These are phyloP conservation scores for Penstemon barbatus DNA, from an alignment of 257 asterid species.

Conservation along the genomic window DNA sequence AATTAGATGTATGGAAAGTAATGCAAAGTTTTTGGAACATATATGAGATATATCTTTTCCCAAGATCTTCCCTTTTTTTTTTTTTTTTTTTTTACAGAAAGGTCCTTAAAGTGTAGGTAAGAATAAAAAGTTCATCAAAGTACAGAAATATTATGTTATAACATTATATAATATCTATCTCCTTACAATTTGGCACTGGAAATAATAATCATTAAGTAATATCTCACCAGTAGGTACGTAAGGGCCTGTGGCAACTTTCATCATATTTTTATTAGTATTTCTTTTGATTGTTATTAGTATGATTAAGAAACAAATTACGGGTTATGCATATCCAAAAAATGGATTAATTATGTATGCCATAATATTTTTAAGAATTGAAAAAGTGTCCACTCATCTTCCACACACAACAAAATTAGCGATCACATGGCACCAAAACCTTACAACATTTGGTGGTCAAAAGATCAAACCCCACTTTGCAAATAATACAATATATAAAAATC, in stretches of 20 bases:
- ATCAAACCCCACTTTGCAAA: slow-evolving; percentile 36
- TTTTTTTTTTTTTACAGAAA: slow-evolving; percentile 22
- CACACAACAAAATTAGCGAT: slow-evolving; percentile 37
- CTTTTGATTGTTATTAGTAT: not conserved
- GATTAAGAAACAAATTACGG: not conserved
- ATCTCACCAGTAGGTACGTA: slow-evolving; percentile 2
- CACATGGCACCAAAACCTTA: slow-evolving; percentile 45
- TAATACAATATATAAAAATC: slow-evolving; percentile 27
- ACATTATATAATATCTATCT: not conserved
- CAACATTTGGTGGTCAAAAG: slow-evolving; percentile 46
- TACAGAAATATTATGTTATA: not conserved
- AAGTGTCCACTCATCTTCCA: slow-evolving; percentile 77
- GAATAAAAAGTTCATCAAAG: slow-evolving; percentile 13
- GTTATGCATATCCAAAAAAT: too few relatives aligned
- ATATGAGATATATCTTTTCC: not conserved
- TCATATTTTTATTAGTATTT: slow-evolving; percentile 9
- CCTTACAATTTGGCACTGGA: slow-evolving; percentile 12
- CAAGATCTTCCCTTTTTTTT: not conserved
- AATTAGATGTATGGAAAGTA: too few relatives aligned
- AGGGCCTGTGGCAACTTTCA: slow-evolving; percentile 18
- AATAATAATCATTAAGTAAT: slow-evolving; percentile 8
- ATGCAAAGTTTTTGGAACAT: not conserved
- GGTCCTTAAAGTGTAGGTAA: slow-evolving; percentile 8
- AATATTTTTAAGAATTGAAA: slow-evolving; percentile 25
- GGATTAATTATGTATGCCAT: slow-evolving; percentile 28